phyloP scores from a whole-genome alignment of 768 basidiomycete species.

The Lactifluus echinatus region DNA sequence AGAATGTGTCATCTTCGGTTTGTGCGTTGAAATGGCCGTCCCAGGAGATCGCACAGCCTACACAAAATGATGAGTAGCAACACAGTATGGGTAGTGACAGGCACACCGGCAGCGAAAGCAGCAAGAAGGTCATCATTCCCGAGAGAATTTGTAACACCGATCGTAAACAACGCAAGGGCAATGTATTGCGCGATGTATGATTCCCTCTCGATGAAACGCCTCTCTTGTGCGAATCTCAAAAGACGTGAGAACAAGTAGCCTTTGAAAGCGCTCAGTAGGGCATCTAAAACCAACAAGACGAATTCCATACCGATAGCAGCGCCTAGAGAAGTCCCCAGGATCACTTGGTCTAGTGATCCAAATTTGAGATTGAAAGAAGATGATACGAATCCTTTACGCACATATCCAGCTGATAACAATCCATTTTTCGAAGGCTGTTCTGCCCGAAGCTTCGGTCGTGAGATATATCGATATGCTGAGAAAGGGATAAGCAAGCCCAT shows the following conservation, averaged over 20 bases:
- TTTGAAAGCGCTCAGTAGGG: slow-evolving; percentile 20
- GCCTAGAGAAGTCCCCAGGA: slow-evolving; percentile 66
- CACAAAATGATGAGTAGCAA: slow-evolving; percentile 12
- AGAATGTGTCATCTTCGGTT: slow-evolving; percentile 80
- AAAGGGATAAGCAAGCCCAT: slow-evolving; percentile 93
- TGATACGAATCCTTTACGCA: slow-evolving; percentile 27
- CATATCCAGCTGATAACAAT: slow-evolving; percentile 78
- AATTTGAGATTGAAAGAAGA: background rate
- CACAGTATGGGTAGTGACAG: background rate
- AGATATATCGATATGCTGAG: slow-evolving; percentile 81
- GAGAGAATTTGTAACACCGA: slow-evolving; percentile 70
- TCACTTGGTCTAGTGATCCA: slow-evolving; percentile 58
- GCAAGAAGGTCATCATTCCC: slow-evolving; percentile 87
- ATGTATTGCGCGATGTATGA: slow-evolving; percentile 84
- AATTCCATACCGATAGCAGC: slow-evolving; percentile 35
- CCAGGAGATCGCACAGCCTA: slow-evolving; percentile 87
- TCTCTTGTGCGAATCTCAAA: slow-evolving; percentile 59
- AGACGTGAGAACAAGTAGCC: slow-evolving; percentile 62
- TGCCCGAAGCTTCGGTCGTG: slow-evolving; percentile 53
- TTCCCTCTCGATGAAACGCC: slow-evolving; percentile 65
- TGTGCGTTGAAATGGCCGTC: slow-evolving; percentile 76
- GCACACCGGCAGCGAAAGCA: slow-evolving; percentile 70
- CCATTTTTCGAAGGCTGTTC: slow-evolving; percentile 74
- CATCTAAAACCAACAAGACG: background rate
- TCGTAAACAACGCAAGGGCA: slow-evolving; percentile 61